These are phyloP conservation scores for Hordeum pubiflorum DNA, from an alignment of 202 grass and related monocot species.

Conservation along the genomic window DNA sequence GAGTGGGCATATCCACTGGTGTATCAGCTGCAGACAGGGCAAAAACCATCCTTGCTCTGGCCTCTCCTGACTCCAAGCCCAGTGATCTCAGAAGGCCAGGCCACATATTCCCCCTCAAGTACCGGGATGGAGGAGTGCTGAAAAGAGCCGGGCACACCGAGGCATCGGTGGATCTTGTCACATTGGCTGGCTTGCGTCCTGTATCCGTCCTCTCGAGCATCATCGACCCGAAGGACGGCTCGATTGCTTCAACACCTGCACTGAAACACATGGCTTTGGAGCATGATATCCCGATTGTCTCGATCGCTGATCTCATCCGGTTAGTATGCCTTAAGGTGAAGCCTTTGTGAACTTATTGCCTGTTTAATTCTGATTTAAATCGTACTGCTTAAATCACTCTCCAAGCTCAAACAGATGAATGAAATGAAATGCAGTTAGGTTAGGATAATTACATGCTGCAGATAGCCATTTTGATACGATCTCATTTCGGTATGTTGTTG, in stretches of 20 bases:
- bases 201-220: conserved; percentile 73
- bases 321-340: conserved; percentile 64
- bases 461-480: background rate
- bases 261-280: conserved; percentile 54
- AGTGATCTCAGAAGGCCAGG: conserved; percentile 77
- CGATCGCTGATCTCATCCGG: conserved; percentile 85
- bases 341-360: conserved; percentile 34
- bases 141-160: conserved; percentile 84
- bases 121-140: conserved; percentile 72
- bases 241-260: conserved; percentile 42
- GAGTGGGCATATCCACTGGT: conserved; percentile 53
- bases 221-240: conserved; percentile 68
- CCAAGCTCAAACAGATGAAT: background rate
- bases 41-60: conserved; percentile 67
- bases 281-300: conserved; percentile 68
- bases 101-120: conserved; percentile 86
- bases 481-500: background rate
- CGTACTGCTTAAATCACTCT: background rate
- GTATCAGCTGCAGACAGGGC: conserved; percentile 81
- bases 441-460: background rate
- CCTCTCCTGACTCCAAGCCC: conserved; percentile 75
- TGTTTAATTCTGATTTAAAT: conserved; percentile 6
- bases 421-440: background rate
- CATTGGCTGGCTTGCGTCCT: conserved; percentile 51
- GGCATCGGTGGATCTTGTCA: conserved; percentile 74